These are phyloP conservation scores for Citrus mangshanensis DNA, from an alignment of 345 rosid species.

Conservation along the genomic window DNA sequence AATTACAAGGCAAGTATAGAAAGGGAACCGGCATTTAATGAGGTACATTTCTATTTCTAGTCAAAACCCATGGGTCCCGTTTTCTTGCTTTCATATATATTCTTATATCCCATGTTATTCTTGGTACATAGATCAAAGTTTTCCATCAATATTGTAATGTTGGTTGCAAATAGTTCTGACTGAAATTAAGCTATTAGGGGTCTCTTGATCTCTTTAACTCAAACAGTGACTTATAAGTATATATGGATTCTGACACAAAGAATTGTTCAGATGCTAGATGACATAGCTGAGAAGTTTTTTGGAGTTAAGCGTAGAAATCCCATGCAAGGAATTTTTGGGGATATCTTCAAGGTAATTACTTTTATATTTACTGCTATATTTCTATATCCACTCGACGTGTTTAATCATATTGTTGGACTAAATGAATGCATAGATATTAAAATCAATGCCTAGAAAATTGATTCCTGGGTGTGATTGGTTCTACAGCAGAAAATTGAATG, in stretches of 20 bases:
- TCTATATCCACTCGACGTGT: too few relatives aligned
- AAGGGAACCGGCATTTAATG: constrained; percentile 77
- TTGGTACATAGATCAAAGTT: neutral
- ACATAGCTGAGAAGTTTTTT: constrained; percentile 72
- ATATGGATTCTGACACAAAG: constrained; percentile 9
- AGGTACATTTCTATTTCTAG: constrained; percentile 41
- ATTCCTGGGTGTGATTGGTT: neutral
- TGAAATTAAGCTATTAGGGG: neutral
- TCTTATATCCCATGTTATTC: neutral
- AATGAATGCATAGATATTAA: neutral
- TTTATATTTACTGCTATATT: neutral
- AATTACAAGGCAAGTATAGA: constrained; percentile 68
- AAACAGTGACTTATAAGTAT: neutral
- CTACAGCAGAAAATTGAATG: too few relatives aligned
- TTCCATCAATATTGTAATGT: neutral
- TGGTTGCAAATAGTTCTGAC: neutral
- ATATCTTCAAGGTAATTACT: constrained; percentile 60
- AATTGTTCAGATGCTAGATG: constrained; percentile 72
- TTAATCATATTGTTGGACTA: neutral
- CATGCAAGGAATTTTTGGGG: constrained; percentile 86
- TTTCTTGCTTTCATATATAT: neutral
- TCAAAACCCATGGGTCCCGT: neutral
- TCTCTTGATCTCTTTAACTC: neutral
- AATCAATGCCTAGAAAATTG: neutral
- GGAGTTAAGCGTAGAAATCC: constrained; percentile 84